These are phyloP conservation scores for Podaxis sp. DNA, from an alignment of 768 basidiomycete genomes.

Conservation along the genomic window DNA sequence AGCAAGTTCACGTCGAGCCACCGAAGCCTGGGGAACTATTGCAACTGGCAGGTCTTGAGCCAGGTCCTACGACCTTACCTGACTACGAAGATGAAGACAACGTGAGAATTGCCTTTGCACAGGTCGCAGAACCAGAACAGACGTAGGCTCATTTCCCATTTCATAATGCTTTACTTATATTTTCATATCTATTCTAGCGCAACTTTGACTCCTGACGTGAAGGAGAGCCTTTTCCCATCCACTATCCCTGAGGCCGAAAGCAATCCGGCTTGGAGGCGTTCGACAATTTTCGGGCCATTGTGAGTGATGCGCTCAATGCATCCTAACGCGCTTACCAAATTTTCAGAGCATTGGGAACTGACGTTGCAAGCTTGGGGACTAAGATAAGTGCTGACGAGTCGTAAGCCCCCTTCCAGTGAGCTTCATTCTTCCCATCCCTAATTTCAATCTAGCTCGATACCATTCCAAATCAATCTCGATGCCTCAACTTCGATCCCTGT, in stretches of 20 bases:
- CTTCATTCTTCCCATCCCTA: not conserved
- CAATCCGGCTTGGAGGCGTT: slow-evolving; percentile 37
- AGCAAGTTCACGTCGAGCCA: slow-evolving; percentile 5
- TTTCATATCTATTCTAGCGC: not conserved
- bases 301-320: slow-evolving; percentile 29
- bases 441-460: slow-evolving; percentile 24
- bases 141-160: not conserved
- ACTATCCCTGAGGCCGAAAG: slow-evolving; percentile 18
- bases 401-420: slow-evolving; percentile 24
- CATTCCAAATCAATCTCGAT: slow-evolving; percentile 51
- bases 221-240: slow-evolving; percentile 38
- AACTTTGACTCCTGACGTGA: not conserved
- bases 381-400: slow-evolving; percentile 20
- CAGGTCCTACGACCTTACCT: slow-evolving; percentile 39
- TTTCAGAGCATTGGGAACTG: slow-evolving; percentile 38
- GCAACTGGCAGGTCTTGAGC: slow-evolving; percentile 46
- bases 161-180: not conserved
- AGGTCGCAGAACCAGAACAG: not conserved
- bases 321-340: slow-evolving; percentile 8
- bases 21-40: slow-evolving; percentile 39
- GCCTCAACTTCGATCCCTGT: slow-evolving; percentile 51
- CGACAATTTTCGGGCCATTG: slow-evolving; percentile 73
- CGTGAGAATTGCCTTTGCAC: slow-evolving; percentile 13
- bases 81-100: slow-evolving; percentile 50
- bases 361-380: slow-evolving; percentile 15